These are phyloP conservation scores for Tripidium arundinaceum DNA, from an alignment of 202 grass and related monocot genomes.

Conservation along the genomic window DNA sequence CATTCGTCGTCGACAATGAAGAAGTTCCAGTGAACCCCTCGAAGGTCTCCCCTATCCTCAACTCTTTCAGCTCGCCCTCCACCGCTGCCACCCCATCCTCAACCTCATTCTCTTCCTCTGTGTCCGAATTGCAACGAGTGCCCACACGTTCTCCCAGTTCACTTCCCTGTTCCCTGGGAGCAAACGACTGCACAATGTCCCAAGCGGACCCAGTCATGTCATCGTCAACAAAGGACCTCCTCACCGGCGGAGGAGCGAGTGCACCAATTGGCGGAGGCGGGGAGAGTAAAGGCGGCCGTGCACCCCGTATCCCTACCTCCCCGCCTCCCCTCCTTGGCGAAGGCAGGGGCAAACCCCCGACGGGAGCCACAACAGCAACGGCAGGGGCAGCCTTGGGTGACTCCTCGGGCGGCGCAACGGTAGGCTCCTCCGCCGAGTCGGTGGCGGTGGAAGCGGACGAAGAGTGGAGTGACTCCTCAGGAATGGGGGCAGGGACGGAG, in stretches of 20 bases:
- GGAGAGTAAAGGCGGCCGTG: conserved; percentile 67
- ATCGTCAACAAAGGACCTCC: conserved; percentile 27
- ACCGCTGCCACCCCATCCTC: too few species aligned
- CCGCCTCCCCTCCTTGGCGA: conserved; percentile 52
- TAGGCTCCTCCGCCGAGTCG: conserved; percentile 26
- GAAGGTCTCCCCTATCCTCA: too few species aligned
- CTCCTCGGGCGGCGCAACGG: neutral
- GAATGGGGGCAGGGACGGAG: conserved; percentile 38
- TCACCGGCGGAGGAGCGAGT: conserved; percentile 53
- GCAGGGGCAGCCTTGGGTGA: conserved; percentile 1
- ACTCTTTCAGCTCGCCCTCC: too few species aligned
- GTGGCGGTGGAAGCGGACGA: conserved; percentile 41
- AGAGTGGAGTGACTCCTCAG: conserved; percentile 36
- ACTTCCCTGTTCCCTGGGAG: conserved; percentile 44
- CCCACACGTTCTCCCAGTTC: neutral
- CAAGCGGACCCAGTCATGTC: conserved; percentile 48
- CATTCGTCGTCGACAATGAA: too few species aligned
- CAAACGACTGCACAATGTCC: conserved; percentile 79
- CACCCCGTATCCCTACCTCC: conserved; percentile 71
- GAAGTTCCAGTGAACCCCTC: too few species aligned
- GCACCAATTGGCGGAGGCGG: conserved; percentile 51
- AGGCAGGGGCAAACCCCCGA: conserved; percentile 7
- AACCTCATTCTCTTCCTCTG: too few species aligned
- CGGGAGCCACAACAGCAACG: neutral
- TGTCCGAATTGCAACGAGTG: too few species aligned